Evolutionary conservation across 2,329 filamentous ascomycete genomes (phyloP), one percentile per base, ranked within the genome.

Genomic region (Passalora sequoiae): DNA sequence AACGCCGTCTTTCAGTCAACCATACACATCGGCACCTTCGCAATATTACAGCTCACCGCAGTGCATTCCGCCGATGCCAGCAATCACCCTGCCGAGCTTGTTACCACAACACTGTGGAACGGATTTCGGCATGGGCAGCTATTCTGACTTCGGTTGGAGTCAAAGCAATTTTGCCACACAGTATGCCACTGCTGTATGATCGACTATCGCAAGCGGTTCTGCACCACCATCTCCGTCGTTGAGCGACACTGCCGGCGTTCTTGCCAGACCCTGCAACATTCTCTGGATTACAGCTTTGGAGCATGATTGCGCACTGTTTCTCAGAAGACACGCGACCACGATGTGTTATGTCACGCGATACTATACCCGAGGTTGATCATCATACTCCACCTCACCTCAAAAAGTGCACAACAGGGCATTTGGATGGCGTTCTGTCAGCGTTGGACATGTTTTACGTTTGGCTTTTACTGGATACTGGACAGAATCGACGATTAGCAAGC

Each of bases 21-120:
- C 87, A 37, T 81, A 84, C 16, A 81, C 84, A 46, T 74, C 69
- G 49, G 63, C 71, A 16, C 55, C 54, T 27, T 55, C 69, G 30
- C 73, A 78, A 57, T 94, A 83, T 72, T 94, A 89, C 75, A 86
- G 82, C 69, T 80, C 86, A 41, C 85, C 88, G 10, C 78, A 83
- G 60, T 80, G 84, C 46, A 78, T 81, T 31, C 80, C 86, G 16
- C 80, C 86, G 38, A 82, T 94, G 53, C 79, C 87, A 16, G 73
- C 82, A 30, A 76, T 95, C 33, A 85, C 89, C 37, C 75, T 96
- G 41, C 89, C 89, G 31, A 95, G 87, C 70, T 86, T 89, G 78
- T 73, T 95, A 58, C 81, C 84, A 49, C 87, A 87, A 64, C 75
- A 80, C 59, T 97, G 91, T 68, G 87, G 88, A 58, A 80, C 89